These are phyloP conservation scores for Xylariaceae sp. DNA, from an alignment of 2,329 filamentous ascomycete genomes.

Conservation along the genomic window DNA sequence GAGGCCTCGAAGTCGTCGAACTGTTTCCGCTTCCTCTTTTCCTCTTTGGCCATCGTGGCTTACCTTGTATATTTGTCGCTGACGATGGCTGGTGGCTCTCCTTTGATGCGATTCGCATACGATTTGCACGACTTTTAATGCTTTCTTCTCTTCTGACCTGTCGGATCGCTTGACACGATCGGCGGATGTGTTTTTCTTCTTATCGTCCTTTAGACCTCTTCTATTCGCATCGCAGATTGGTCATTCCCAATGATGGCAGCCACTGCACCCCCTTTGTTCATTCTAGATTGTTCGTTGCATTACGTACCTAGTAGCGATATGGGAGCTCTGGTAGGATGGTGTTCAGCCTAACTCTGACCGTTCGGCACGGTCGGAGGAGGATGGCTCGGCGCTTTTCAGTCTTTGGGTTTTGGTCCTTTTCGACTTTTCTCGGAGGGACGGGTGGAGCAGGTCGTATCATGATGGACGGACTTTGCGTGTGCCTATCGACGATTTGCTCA, in stretches of 20 bases:
- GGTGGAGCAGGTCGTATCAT: neutral
- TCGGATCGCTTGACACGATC: neutral
- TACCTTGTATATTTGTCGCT: slow-evolving; percentile 11
- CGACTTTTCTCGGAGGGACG: slow-evolving; percentile 3
- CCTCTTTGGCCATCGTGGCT: slow-evolving; percentile 2
- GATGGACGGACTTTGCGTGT: neutral
- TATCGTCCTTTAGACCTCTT: too few relatives aligned
- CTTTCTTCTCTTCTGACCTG: neutral
- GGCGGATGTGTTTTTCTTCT: slow-evolving; percentile 2
- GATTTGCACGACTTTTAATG: slow-evolving; percentile 3
- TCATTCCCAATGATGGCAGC: slow-evolving; percentile 1
- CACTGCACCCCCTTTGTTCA: neutral
- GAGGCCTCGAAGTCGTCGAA: slow-evolving; percentile 6
- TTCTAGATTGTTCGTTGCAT: slow-evolving; percentile 20
- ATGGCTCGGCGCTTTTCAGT: slow-evolving; percentile 27
- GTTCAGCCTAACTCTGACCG: slow-evolving; percentile 26
- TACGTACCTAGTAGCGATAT: slow-evolving; percentile 17
- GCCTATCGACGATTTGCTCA: neutral
- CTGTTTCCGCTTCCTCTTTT: slow-evolving; percentile 4
- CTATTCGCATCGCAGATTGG: slow-evolving; percentile 7
- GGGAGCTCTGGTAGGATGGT: slow-evolving; percentile 16
- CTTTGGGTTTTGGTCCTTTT: neutral
- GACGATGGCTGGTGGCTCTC: too few relatives aligned
- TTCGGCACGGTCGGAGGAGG: slow-evolving; percentile 21
- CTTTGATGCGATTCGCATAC: too few relatives aligned